phyloP scores from a whole-genome alignment of 2,329 filamentous ascomycete species.

The Colletotrichum siamense region DNA sequence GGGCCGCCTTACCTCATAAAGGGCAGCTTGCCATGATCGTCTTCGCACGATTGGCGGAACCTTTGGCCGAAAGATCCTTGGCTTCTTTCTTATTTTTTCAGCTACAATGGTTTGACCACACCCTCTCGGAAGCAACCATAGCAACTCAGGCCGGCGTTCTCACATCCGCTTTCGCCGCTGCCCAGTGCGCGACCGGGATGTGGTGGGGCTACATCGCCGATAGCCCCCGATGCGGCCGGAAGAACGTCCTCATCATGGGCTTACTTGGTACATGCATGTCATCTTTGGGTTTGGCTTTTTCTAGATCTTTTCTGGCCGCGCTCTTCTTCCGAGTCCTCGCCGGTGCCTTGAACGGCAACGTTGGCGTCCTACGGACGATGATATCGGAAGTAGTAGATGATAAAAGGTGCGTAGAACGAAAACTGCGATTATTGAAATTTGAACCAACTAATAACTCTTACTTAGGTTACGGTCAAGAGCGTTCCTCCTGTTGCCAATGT shows the following conservation, averaged over 20 bases:
- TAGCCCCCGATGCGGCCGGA: constrained; percentile 21
- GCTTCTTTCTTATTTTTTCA: constrained; percentile 28
- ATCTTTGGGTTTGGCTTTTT: constrained; percentile 75
- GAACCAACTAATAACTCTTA: not conserved
- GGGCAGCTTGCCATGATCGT: constrained; percentile 30
- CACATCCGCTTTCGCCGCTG: constrained; percentile 24
- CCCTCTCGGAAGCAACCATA: constrained; percentile 14
- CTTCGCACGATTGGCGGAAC: constrained; percentile 30
- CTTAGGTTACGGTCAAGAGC: constrained; percentile 18
- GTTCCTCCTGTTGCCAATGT: constrained; percentile 27
- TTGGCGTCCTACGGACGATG: constrained; percentile 27
- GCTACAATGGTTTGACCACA: constrained; percentile 19
- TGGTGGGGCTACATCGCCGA: constrained; percentile 25
- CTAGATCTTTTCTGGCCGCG: constrained; percentile 56
- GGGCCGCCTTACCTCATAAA: constrained; percentile 28
- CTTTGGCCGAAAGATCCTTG: constrained; percentile 28
- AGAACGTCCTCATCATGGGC: constrained; percentile 24
- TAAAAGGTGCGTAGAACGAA: constrained; percentile 7
- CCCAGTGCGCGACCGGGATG: constrained; percentile 25
- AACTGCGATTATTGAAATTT: not conserved
- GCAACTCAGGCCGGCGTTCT: constrained; percentile 24
- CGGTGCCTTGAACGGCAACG: constrained; percentile 25
- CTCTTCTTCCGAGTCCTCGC: constrained; percentile 25
- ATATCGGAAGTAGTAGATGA: constrained; percentile 26
- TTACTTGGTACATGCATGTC: constrained; percentile 59